Conservation (phyloP, 2,329 filamentous ascomycete genomes). For the Calonectria multiphialidica region DNA sequence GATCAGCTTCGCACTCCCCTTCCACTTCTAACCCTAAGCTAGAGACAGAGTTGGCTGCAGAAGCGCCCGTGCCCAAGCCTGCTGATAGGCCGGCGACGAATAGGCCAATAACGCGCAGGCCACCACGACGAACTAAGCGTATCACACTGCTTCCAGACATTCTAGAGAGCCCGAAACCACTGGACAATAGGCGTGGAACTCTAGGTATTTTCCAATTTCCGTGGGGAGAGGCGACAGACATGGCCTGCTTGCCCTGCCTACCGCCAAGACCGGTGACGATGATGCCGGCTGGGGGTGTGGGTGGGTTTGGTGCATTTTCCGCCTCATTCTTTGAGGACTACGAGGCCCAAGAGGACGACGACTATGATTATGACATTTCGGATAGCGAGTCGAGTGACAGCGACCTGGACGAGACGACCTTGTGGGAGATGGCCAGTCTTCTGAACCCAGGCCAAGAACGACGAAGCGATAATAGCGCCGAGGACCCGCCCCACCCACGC, state of each 20-base stretch:
- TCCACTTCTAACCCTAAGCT: neutral
- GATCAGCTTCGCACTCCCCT: constrained; percentile 19
- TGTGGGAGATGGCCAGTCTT: constrained; percentile 74
- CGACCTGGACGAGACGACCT: constrained; percentile 70
- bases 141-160: constrained; percentile 74
- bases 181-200: constrained; percentile 69
- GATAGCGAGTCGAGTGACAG: constrained; percentile 58
- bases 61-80: constrained; percentile 30
- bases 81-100: constrained; percentile 52
- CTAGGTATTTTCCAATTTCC: constrained; percentile 76
- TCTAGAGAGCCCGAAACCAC: constrained; percentile 70
- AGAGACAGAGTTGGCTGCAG: constrained; percentile 12
- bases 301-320: constrained; percentile 52
- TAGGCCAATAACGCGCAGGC: constrained; percentile 62
- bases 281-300: constrained; percentile 44
- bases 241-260: constrained; percentile 59
- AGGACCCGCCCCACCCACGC: constrained; percentile 24
- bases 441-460: constrained; percentile 65
- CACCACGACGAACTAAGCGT: constrained; percentile 66
- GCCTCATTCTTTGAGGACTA: constrained; percentile 72
- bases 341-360: constrained; percentile 63
- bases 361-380: constrained; percentile 40
- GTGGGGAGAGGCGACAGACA: constrained; percentile 74
- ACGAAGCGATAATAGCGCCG: constrained; percentile 57
- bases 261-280: constrained; percentile 53